A percentile compares a stretch with the other conserved stretches of the same genome.
Conservation (phyloP, 2,329 filamentous ascomycete genomes). For the Penicillium sumatraense region DNA sequence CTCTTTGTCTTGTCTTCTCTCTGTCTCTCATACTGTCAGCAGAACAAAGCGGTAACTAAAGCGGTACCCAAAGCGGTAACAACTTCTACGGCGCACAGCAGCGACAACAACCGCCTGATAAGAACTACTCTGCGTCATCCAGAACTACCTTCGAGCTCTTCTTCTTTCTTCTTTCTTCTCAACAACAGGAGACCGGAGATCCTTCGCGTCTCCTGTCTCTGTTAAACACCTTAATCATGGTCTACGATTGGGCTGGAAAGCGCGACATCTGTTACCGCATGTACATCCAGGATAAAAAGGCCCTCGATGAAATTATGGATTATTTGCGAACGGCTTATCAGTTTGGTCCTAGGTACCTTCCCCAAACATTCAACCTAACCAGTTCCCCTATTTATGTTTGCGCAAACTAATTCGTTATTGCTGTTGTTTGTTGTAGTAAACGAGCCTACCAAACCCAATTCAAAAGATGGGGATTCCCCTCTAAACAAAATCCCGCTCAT, state of each 20-base stretch:
- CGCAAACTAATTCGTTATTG: not conserved
- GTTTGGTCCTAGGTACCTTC: constrained; percentile 69
- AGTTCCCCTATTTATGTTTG: too few relatives aligned
- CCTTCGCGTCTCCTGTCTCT: too few relatives aligned
- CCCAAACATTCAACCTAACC: too few relatives aligned
- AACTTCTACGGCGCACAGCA: constrained; percentile 40
- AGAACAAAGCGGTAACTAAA: too few relatives aligned
- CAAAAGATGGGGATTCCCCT: constrained; percentile 78
- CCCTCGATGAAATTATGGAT: constrained; percentile 74
- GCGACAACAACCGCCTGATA: constrained; percentile 39
- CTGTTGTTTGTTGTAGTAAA: constrained; percentile 54
- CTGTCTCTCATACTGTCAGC: too few relatives aligned
- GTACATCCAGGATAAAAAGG: constrained; percentile 76
- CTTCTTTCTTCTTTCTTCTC: too few relatives aligned
- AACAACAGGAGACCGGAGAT: too few relatives aligned
- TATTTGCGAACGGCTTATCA: constrained; percentile 68
- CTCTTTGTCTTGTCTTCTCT: constrained; percentile 3
- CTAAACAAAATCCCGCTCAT: constrained; percentile 72
- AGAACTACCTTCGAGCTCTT: too few relatives aligned
- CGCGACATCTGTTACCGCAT: constrained; percentile 69
- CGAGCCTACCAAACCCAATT: constrained; percentile 77
- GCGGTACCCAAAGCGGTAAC: too few relatives aligned
- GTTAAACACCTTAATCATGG: constrained; percentile 47
- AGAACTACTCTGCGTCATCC: too few relatives aligned
- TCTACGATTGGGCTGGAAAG: constrained; percentile 71